Conservation (phyloP, 2,329 filamentous ascomycete genomes). For the Cercospora citrullina region DNA sequence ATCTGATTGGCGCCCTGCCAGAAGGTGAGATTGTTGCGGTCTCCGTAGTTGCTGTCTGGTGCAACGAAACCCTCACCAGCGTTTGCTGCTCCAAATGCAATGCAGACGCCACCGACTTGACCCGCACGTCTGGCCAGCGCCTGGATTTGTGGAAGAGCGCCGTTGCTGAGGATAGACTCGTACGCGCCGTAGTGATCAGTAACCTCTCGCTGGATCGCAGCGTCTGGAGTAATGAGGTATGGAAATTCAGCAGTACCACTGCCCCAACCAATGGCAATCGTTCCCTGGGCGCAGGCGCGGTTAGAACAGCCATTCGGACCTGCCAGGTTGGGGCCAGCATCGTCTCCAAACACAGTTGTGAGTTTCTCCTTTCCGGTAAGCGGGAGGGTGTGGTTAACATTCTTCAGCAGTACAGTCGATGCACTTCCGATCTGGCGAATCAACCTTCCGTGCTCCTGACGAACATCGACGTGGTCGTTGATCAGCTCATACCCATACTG, state of each 20-base stretch:
- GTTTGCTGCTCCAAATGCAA: constrained; percentile 88
- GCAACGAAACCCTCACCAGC: constrained; percentile 82
- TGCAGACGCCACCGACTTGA: constrained; percentile 47
- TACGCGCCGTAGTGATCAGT: constrained; percentile 64
- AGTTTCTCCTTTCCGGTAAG: constrained; percentile 66
- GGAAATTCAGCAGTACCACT: constrained; percentile 62
- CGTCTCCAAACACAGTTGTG: constrained; percentile 75
- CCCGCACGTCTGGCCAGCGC: constrained; percentile 57
- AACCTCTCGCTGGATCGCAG: constrained; percentile 67
- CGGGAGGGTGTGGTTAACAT: constrained; percentile 56
- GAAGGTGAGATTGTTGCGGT: constrained; percentile 73
- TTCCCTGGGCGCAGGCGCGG: constrained; percentile 61
- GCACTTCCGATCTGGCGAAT: constrained; percentile 76
- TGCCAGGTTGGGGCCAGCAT: constrained; percentile 70
- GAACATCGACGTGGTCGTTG: constrained; percentile 81
- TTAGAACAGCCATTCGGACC: constrained; percentile 80
- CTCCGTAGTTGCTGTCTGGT: constrained; percentile 79
- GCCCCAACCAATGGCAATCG: constrained; percentile 67
- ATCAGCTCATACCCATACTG: constrained; percentile 64
- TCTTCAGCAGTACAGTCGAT: constrained; percentile 70
- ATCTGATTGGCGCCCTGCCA: constrained; percentile 31
- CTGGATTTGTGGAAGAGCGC: constrained; percentile 53
- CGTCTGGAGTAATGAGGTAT: constrained; percentile 59
- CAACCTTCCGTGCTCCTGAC: constrained; percentile 66
- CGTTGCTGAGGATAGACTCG: constrained; percentile 59